These are phyloP conservation scores for Linum usitatissimum DNA, from an alignment of 345 rosid genomes.

Conservation along the genomic window DNA sequence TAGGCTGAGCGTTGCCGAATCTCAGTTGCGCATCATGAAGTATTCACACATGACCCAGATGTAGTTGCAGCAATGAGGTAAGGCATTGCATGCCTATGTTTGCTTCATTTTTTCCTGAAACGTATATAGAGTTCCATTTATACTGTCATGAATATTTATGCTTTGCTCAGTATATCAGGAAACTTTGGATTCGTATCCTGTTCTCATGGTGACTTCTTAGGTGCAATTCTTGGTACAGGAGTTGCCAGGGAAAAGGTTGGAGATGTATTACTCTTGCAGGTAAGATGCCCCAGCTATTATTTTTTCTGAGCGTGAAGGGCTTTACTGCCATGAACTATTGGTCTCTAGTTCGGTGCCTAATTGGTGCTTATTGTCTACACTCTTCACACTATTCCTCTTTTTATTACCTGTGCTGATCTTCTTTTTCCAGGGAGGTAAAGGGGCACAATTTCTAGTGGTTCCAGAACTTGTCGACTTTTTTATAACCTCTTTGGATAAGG, in stretches of 20 bases:
- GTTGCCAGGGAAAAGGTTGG: conserved; percentile 80
- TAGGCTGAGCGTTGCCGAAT: conserved; percentile 93
- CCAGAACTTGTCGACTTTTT: conserved; percentile 83
- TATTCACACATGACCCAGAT: conserved; percentile 48
- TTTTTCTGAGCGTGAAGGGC: background rate
- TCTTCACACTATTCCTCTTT: conserved; percentile 6
- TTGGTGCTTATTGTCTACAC: background rate
- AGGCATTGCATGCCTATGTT: conserved; percentile 3
- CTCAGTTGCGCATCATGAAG: conserved; percentile 69
- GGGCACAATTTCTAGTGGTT: conserved; percentile 77
- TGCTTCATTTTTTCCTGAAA: background rate
- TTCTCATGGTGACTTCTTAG: conserved; percentile 92
- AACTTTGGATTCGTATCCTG: conserved; percentile 65
- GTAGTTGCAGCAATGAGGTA: conserved; percentile 70
- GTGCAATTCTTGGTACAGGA: conserved; percentile 86
- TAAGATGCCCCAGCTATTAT: conserved; percentile 16
- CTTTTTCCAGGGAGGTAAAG: conserved; percentile 54
- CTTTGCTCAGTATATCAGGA: conserved; percentile 54
- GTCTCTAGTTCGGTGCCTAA: background rate
- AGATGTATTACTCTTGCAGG: conserved; percentile 75
- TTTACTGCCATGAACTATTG: background rate
- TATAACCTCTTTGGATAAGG: conserved; percentile 71
- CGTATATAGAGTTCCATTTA: background rate
- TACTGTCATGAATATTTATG: conserved; percentile 8
- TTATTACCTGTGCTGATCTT: conserved; percentile 1